A percentile compares a stretch with the other conserved stretches of the same genome.
Conservation (phyloP, 345 rosid genomes). For the Ceriops zippeliana region DNA sequence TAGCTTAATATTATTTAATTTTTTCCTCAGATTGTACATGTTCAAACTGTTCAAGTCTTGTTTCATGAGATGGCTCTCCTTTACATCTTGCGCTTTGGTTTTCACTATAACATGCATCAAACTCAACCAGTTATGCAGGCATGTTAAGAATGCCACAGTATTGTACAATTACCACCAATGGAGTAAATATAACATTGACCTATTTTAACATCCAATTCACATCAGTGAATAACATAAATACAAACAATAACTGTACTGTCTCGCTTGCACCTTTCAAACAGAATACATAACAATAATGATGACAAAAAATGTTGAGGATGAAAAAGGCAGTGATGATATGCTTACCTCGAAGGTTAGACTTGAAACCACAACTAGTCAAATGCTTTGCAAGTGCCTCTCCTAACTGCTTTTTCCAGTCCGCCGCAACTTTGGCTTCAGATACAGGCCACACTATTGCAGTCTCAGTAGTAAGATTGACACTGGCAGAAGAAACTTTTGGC, state of each 20-base stretch:
- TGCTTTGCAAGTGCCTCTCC: slow-evolving; percentile 93
- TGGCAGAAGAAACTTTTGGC: slow-evolving; percentile 89
- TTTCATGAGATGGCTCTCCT: background rate
- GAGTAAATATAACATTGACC: background rate
- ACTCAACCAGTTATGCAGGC: slow-evolving; percentile 4
- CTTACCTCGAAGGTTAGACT: slow-evolving; percentile 78
- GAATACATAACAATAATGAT: slow-evolving; percentile 6
- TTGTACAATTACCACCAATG: background rate
- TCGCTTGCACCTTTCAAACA: background rate
- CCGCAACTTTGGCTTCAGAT: slow-evolving; percentile 63
- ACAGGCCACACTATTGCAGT: slow-evolving; percentile 90
- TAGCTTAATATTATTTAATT: background rate
- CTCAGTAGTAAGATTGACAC: slow-evolving; percentile 88
- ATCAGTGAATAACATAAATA: background rate
- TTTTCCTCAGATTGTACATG: background rate
- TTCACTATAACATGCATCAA: background rate
- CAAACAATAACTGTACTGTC: background rate
- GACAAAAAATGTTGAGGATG: background rate
- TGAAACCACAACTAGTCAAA: slow-evolving; percentile 79
- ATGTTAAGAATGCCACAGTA: background rate
- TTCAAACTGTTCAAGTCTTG: background rate
- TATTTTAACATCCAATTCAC: background rate
- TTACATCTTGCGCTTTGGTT: background rate
- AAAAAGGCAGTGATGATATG: background rate
- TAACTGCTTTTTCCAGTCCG: slow-evolving; percentile 73